These are phyloP conservation scores for Clitopilus hobsonii DNA, from an alignment of 768 basidiomycete genomes.

Conservation along the genomic window DNA sequence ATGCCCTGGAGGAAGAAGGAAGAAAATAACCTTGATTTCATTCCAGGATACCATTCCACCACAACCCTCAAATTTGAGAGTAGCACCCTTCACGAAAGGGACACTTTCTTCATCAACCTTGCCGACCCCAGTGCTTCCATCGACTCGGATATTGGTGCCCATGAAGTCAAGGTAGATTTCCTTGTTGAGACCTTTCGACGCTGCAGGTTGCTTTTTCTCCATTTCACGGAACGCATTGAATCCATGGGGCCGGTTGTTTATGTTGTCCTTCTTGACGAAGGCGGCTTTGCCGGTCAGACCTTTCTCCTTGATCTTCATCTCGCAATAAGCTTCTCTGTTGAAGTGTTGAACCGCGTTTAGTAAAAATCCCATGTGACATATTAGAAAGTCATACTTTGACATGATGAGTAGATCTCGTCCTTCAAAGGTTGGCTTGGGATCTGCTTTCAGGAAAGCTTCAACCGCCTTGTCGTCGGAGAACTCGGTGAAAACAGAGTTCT, in stretches of 20 bases:
- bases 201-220: slow-evolving; percentile 31
- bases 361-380: too few species aligned
- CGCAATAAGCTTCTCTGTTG: slow-evolving; percentile 83
- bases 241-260: slow-evolving; percentile 45
- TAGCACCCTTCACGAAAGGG: slow-evolving; percentile 49
- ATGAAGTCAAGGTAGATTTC: slow-evolving; percentile 74
- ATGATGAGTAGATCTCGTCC: slow-evolving; percentile 75
- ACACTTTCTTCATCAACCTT: slow-evolving; percentile 58
- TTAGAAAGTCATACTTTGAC: slow-evolving; percentile 62
- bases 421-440: slow-evolving; percentile 79
- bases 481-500: slow-evolving; percentile 94
- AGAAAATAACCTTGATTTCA: slow-evolving; percentile 41
- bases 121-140: slow-evolving; percentile 58
- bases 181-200: slow-evolving; percentile 30
- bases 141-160: slow-evolving; percentile 62
- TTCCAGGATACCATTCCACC: slow-evolving; percentile 43
- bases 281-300: slow-evolving; percentile 76
- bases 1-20: background rate
- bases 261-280: slow-evolving; percentile 48
- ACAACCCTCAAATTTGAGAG: slow-evolving; percentile 55
- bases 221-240: slow-evolving; percentile 83
- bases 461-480: slow-evolving; percentile 69
- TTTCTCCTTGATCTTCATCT: slow-evolving; percentile 96
- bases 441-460: slow-evolving; percentile 72
- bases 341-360: too few species aligned